Conservation (phyloP, 441 rosid species). For the Omphalea diandra region DNA sequence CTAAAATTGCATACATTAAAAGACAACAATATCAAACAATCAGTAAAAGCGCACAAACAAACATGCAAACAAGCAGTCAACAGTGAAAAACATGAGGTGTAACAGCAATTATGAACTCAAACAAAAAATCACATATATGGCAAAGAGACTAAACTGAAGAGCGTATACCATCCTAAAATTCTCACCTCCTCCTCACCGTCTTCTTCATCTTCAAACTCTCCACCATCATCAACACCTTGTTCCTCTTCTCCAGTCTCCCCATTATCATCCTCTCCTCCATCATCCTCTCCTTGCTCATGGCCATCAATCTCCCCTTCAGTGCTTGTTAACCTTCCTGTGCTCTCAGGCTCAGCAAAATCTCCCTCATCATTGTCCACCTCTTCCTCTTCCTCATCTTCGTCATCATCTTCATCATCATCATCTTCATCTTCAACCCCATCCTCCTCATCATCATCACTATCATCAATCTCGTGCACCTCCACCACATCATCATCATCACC, state of each 20-base stretch:
- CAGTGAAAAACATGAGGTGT: not conserved
- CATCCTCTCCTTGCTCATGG: slow-evolving; percentile 72
- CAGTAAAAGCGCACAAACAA: not conserved
- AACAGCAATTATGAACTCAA: not conserved
- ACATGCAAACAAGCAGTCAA: not conserved
- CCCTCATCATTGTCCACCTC: slow-evolving; percentile 65
- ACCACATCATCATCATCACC: slow-evolving; percentile 55
- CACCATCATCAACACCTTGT: slow-evolving; percentile 52
- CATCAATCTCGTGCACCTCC: slow-evolving; percentile 58
- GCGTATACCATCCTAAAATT: slow-evolving; percentile 3
- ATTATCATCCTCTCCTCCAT: slow-evolving; percentile 49
- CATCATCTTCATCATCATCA: slow-evolving; percentile 36
- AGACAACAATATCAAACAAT: not conserved
- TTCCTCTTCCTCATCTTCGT: slow-evolving; percentile 52
- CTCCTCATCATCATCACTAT: slow-evolving; percentile 27
- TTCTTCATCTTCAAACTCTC: slow-evolving; percentile 54
- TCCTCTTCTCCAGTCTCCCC: slow-evolving; percentile 78
- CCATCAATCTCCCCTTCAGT: slow-evolving; percentile 74
- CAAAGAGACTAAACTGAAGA: not conserved
- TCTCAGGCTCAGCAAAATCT: slow-evolving; percentile 40
- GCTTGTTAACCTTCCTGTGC: slow-evolving; percentile 40
- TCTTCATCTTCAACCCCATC: slow-evolving; percentile 32
- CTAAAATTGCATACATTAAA: too few species aligned
- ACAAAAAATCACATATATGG: not conserved
- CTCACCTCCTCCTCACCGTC: slow-evolving; percentile 74